phyloP scores from a whole-genome alignment of 441 rosid genomes.

The Mallotus repandus region DNA sequence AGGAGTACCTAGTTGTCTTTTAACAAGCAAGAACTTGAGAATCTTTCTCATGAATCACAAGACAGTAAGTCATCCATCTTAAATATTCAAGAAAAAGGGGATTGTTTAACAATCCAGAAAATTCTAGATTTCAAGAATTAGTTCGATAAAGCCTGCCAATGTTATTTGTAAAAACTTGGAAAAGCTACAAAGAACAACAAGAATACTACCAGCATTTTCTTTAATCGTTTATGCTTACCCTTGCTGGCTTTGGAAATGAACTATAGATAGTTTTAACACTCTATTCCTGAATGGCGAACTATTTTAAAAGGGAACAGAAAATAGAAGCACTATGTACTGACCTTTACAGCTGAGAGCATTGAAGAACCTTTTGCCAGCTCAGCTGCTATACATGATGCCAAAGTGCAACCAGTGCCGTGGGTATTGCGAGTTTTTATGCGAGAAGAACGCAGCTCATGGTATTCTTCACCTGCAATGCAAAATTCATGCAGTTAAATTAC shows the following conservation, averaged over 20 bases:
- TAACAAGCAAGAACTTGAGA: neutral
- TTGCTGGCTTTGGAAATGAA: neutral
- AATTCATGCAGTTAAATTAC: neutral
- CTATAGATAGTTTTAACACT: neutral
- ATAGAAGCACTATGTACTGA: slow-evolving; percentile 24
- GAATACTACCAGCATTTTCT: neutral
- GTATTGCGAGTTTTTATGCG: slow-evolving; percentile 78
- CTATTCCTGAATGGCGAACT: neutral
- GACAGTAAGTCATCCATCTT: neutral
- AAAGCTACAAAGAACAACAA: neutral
- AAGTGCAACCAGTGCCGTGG: slow-evolving; percentile 97
- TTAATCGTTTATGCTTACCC: neutral
- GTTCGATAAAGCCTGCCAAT: neutral
- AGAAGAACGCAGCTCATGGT: slow-evolving; percentile 60
- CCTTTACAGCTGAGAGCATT: slow-evolving; percentile 83
- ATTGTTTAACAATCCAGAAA: neutral
- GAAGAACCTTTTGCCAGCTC: slow-evolving; percentile 93
- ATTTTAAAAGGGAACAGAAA: slow-evolving; percentile 7
- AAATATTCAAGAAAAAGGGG: neutral
- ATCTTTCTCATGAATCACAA: slow-evolving; percentile 1
- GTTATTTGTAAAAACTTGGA: slow-evolving; percentile 3
- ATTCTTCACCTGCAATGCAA: slow-evolving; percentile 50
- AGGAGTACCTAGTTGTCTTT: neutral
- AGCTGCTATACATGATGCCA: slow-evolving; percentile 96
- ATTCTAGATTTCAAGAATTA: neutral